Base-by-base conservation (phyloP, 257 asterid species). In the Salvia rosmarinus region DNA sequence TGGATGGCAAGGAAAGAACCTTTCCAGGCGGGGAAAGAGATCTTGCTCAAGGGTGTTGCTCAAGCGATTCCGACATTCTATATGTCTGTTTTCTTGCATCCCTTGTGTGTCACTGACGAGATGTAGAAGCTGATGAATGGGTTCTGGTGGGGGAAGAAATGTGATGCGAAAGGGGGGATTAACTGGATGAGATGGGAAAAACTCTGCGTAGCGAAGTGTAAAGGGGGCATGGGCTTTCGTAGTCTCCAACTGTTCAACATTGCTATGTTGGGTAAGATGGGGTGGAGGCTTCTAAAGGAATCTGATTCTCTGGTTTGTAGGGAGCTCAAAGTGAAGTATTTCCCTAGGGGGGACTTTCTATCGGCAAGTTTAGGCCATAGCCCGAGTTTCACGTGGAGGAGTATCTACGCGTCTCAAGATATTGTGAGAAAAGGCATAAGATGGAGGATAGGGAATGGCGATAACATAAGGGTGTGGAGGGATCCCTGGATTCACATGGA, bases 131-230 rank as follows among this genome's bases (percentile, higher is more conserved):
- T 58, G 23, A 0, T 58, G 1, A 58, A 58, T 1, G 1, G 9
- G 0, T 58, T 58, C 5, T 58, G 64, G 64, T 58, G 64, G 64
- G 64, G 43, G 0, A 58, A 14, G 6, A 9, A 32, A 6, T 2
- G 0, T 0, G 6, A 32, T 14, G 23, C 4, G 0, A 0, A 10
- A 0, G 2, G 40, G 14, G 7, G 65, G 0, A n/a, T 58, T 0
- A 30, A 58, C 1, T 58, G 65, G 65, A 4, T 58, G 4, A 14
- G 5, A 0, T 58, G 65, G 44, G 9, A 58, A 0, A 58, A 7
- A 2, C 1, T 58, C 0, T 58, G 65, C 32, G 25, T 30, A 1
- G 1, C 9, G 5, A 32, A 32, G 11, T 2, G n/a, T 0, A 1
- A 5, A 0, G 44, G 65, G 0, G 44, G 65, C 0, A 17, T 35